These are phyloP conservation scores for Thraustochytrium sp. DNA, from an alignment of 352 stramenopile genomes.

Conservation along the genomic window DNA sequence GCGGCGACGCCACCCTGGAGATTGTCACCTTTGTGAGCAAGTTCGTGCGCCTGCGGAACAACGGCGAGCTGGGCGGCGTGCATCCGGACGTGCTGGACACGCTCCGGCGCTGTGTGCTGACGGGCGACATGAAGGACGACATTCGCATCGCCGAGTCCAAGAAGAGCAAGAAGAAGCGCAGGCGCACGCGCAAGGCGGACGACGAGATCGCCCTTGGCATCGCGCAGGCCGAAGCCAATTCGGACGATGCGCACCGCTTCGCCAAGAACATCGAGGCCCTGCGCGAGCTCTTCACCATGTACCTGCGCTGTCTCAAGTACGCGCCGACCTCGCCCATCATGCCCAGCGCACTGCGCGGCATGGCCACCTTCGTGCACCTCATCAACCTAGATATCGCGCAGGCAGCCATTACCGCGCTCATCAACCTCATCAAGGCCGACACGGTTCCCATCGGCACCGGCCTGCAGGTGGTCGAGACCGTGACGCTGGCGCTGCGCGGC, in stretches of 20 bases:
- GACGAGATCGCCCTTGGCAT: constrained; percentile 23
- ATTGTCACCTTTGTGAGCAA: constrained; percentile 25
- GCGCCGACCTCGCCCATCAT: background rate
- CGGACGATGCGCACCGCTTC: background rate
- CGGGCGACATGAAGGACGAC: constrained; percentile 14
- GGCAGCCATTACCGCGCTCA: background rate
- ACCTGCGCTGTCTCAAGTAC: constrained; percentile 20
- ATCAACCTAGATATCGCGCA: constrained; percentile 40
- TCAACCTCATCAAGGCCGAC: background rate
- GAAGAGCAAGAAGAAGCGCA: constrained; percentile 3
- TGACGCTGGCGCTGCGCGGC: constrained; percentile 31
- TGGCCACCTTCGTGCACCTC: background rate
- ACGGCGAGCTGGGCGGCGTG: background rate
- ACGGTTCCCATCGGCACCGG: background rate
- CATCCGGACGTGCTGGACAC: background rate
- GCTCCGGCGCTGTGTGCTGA: constrained; percentile 6
- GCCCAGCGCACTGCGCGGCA: background rate
- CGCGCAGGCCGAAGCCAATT: background rate
- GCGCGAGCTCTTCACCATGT: constrained; percentile 40
- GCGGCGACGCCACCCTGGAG: background rate
- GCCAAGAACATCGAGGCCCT: constrained; percentile 34
- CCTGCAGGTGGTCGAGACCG: constrained; percentile 9
- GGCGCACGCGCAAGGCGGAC: background rate
- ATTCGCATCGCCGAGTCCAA: background rate
- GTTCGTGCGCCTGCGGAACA: background rate